Conservation (phyloP, 164 flowering plant species). For the Tinospora cordifolia region DNA sequence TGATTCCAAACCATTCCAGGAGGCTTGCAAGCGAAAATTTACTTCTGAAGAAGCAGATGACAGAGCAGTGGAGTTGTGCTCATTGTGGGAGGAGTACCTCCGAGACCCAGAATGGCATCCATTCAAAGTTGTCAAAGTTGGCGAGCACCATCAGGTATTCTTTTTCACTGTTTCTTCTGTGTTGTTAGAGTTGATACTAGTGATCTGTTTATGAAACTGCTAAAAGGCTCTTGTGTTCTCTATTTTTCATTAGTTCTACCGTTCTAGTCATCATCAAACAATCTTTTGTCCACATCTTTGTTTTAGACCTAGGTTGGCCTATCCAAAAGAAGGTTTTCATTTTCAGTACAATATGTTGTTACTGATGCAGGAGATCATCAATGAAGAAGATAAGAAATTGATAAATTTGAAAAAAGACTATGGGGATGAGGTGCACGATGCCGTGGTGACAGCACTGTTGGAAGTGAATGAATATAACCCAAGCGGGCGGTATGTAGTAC, state of each 20-base stretch:
- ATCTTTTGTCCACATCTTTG: too few species aligned
- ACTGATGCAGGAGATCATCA: constrained; percentile 36
- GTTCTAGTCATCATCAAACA: too few species aligned
- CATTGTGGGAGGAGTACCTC: constrained; percentile 67
- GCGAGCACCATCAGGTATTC: constrained; percentile 38
- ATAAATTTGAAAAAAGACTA: constrained; percentile 28
- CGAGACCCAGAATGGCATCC: constrained; percentile 82
- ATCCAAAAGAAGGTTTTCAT: too few species aligned
- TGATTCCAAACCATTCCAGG: constrained; percentile 45
- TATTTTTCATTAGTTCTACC: not conserved
- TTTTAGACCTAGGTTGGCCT: too few species aligned
- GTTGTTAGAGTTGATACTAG: not conserved
- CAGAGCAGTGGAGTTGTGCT: constrained; percentile 48
- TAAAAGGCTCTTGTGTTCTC: not conserved
- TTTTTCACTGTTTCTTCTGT: not conserved
- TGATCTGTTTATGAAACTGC: not conserved
- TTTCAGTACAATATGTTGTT: not conserved
- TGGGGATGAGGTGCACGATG: constrained; percentile 35
- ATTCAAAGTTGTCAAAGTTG: constrained; percentile 31
- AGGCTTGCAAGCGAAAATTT: constrained; percentile 52
- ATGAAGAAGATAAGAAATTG: constrained; percentile 45
- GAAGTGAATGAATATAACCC: constrained; percentile 55
- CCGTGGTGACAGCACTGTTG: constrained; percentile 33
- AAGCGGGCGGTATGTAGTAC: constrained; percentile 38
- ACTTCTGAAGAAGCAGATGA: constrained; percentile 45